phyloP scores from a whole-genome alignment of 2,329 filamentous ascomycete genomes.

The Aureobasidium sp. region DNA sequence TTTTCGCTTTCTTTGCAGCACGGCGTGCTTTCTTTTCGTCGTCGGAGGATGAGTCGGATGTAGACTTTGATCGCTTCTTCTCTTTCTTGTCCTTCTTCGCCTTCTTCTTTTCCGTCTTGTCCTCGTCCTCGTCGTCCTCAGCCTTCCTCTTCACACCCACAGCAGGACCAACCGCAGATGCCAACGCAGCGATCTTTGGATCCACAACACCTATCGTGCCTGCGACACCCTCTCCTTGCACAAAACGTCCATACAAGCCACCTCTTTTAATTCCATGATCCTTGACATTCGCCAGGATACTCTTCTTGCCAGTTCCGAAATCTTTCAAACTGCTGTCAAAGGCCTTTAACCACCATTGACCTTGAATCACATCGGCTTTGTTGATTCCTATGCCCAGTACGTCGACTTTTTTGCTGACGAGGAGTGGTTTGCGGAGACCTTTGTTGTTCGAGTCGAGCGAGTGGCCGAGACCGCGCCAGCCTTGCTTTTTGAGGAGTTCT shows the following conservation, averaged over 20 bases:
- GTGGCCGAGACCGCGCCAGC: slow-evolving; percentile 84
- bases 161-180: neutral
- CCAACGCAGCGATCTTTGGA: slow-evolving; percentile 11
- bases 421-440: slow-evolving; percentile 73
- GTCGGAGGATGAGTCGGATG: slow-evolving; percentile 12
- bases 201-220: slow-evolving; percentile 50
- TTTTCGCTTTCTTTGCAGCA: slow-evolving; percentile 10
- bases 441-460: slow-evolving; percentile 71
- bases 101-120: slow-evolving; percentile 6
- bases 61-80: slow-evolving; percentile 8
- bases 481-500: slow-evolving; percentile 73
- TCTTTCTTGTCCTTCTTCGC: slow-evolving; percentile 12
- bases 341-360: slow-evolving; percentile 96
- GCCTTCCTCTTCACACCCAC: slow-evolving; percentile 12
- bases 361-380: slow-evolving; percentile 51
- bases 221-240: slow-evolving; percentile 66
- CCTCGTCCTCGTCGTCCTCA: slow-evolving; percentile 10
- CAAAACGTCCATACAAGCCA: slow-evolving; percentile 76
- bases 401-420: slow-evolving; percentile 75
- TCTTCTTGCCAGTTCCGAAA: slow-evolving; percentile 53
- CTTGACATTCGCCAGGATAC: slow-evolving; percentile 39
- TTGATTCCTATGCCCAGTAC: slow-evolving; percentile 74
- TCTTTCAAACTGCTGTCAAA: slow-evolving; percentile 86
- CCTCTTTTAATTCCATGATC: slow-evolving; percentile 39
- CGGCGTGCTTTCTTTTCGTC: slow-evolving; percentile 14